Conservation (phyloP, 2,329 filamentous ascomycete genomes). For the Aspergillaceae sp. region DNA sequence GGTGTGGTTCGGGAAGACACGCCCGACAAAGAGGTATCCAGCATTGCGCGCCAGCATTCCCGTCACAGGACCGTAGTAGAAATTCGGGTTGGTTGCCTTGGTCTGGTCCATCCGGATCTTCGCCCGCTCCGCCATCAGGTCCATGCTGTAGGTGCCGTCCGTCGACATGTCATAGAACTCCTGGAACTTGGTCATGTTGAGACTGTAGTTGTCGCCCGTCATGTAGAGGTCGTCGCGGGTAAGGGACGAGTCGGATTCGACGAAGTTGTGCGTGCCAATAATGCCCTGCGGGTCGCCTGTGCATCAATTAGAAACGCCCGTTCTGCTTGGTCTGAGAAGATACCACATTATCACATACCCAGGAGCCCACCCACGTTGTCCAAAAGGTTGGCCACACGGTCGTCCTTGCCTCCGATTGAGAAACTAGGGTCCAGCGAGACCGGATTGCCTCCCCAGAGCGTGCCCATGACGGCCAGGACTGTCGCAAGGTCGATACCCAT, state of each 20-base stretch:
- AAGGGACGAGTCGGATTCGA: constrained; percentile 47
- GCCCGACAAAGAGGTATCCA: constrained; percentile 38
- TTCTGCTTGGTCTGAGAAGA: not conserved
- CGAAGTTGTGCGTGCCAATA: constrained; percentile 46
- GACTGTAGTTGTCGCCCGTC: constrained; percentile 42
- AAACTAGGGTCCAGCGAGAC: constrained; percentile 43
- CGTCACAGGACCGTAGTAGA: constrained; percentile 48
- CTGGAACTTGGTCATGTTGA: constrained; percentile 47
- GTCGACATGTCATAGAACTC: constrained; percentile 37
- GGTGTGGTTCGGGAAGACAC: constrained; percentile 40
- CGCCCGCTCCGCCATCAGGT: constrained; percentile 37
- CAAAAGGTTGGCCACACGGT: constrained; percentile 33
- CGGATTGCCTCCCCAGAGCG: constrained; percentile 43
- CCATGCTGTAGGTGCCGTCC: constrained; percentile 35
- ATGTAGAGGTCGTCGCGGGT: constrained; percentile 47
- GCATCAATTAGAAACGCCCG: constrained; percentile 1
- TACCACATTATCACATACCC: constrained; percentile 12
- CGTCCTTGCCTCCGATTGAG: constrained; percentile 44
- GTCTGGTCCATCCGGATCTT: constrained; percentile 41
- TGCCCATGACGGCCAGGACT: constrained; percentile 40
- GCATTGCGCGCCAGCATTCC: constrained; percentile 44
- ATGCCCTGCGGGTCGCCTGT: constrained; percentile 40
- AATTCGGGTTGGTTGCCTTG: constrained; percentile 44
- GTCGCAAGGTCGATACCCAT: constrained; percentile 41
- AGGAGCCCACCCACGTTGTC: constrained; percentile 39